Conservation (phyloP, 2,329 filamentous ascomycete species). For the Curvularia sp. region DNA sequence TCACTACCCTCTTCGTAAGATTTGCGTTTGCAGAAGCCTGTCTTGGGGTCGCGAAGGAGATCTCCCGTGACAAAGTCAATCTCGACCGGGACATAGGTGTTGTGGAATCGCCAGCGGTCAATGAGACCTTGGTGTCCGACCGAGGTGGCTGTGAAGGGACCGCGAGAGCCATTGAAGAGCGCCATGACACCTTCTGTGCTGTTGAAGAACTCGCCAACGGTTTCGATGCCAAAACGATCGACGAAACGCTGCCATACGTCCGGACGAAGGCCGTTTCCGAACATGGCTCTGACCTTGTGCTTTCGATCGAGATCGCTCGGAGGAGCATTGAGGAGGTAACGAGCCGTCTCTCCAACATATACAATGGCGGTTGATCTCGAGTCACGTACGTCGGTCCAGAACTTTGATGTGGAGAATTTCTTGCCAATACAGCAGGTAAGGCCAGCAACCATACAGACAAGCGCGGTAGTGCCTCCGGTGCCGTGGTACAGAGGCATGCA, state of each 20-base stretch:
- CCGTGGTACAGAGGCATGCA: slow-evolving; percentile 83
- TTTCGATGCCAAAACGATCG: slow-evolving; percentile 67
- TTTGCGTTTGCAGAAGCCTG: slow-evolving; percentile 69
- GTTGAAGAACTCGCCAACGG: slow-evolving; percentile 78
- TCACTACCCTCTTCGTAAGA: slow-evolving; percentile 75
- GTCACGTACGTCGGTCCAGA: slow-evolving; percentile 75
- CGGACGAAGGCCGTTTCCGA: slow-evolving; percentile 71
- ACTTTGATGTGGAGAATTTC: slow-evolving; percentile 71
- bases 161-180: slow-evolving; percentile 64
- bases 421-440: slow-evolving; percentile 68
- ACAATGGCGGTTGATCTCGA: slow-evolving; percentile 73
- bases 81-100: slow-evolving; percentile 69
- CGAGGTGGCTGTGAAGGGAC: slow-evolving; percentile 67
- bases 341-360: slow-evolving; percentile 79
- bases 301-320: slow-evolving; percentile 66
- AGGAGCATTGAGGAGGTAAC: slow-evolving; percentile 74
- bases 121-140: slow-evolving; percentile 76
- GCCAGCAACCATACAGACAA: slow-evolving; percentile 63
- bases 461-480: slow-evolving; percentile 68
- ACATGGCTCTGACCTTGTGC: slow-evolving; percentile 66
- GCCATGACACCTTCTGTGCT: slow-evolving; percentile 74
- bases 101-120: slow-evolving; percentile 59
- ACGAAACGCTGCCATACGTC: slow-evolving; percentile 72
- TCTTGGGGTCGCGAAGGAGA: slow-evolving; percentile 69
- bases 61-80: slow-evolving; percentile 73